Evolutionary conservation across 2,329 filamentous ascomycete genomes (phyloP).

Genomic region (Fusarium redolens): DNA sequence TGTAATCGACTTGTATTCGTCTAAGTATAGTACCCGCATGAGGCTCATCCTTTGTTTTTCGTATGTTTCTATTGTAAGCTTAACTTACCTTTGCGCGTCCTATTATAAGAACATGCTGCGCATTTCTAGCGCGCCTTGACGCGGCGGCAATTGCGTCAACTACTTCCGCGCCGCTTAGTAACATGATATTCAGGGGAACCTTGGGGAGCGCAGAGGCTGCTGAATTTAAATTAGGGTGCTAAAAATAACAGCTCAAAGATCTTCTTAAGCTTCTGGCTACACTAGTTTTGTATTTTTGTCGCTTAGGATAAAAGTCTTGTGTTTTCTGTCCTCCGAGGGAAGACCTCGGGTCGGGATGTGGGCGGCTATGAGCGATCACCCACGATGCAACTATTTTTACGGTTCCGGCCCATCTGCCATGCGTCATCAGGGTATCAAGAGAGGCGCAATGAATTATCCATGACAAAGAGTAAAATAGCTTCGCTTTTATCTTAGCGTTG

Average conservation of each 20-base stretch:
- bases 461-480: rapidly evolving
- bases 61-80: neutral
- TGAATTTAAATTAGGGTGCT: rapidly evolving
- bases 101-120: neutral
- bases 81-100: neutral
- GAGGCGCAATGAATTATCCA: neutral
- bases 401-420: rapidly evolving
- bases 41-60: neutral
- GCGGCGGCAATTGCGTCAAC: neutral
- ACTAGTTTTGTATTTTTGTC: neutral
- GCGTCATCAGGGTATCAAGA: neutral
- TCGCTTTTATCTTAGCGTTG: neutral
- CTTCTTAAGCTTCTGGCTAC: too few relatives aligned
- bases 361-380: neutral
- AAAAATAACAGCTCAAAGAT: neutral
- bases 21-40: neutral
- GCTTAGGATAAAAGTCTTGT: neutral
- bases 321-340: neutral
- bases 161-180: neutral
- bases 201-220: too few relatives aligned
- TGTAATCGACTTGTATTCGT: neutral
- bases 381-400: neutral
- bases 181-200: too few relatives aligned
- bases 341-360: neutral
- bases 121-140: neutral